Conservation (phyloP, 179 eudicot genomes). For the Silene coronaria region DNA sequence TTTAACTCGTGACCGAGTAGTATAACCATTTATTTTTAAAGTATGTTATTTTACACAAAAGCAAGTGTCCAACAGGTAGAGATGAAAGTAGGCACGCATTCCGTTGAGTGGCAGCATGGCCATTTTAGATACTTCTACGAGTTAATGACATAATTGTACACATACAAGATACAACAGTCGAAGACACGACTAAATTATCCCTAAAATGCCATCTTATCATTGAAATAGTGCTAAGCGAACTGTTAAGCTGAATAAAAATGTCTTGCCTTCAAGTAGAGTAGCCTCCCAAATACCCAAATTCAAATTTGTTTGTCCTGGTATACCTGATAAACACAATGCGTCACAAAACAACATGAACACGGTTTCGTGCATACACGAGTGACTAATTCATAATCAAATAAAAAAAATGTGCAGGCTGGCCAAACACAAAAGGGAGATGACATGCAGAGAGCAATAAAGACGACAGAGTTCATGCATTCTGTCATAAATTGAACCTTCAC, state of each 20-base stretch:
- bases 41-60: too few relatives aligned
- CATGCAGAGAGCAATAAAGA: conserved; percentile 18
- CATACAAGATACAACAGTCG: too few relatives aligned
- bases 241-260: not conserved
- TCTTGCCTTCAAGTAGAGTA: not conserved
- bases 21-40: too few relatives aligned
- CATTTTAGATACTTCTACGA: too few relatives aligned
- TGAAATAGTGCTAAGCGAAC: not conserved
- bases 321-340: not conserved
- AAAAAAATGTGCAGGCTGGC: conserved; percentile 18
- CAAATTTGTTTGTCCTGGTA: too few relatives aligned
- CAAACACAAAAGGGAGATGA: conserved; percentile 18
- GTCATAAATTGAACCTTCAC: conserved; percentile 25
- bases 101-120: too few relatives aligned
- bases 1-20: too few relatives aligned
- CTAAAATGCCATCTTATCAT: not conserved
- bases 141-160: too few relatives aligned
- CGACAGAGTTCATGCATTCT: conserved; percentile 26
- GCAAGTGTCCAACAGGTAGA: too few relatives aligned
- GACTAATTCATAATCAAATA: not conserved
- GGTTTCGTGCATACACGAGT: not conserved
- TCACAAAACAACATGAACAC: not conserved
- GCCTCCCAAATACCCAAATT: not conserved
- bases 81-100: too few relatives aligned
- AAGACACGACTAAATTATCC: too few relatives aligned